Evolutionary conservation across 441 rosid genomes (phyloP).

Genomic region (Pelargonium myrrhifolium): DNA sequence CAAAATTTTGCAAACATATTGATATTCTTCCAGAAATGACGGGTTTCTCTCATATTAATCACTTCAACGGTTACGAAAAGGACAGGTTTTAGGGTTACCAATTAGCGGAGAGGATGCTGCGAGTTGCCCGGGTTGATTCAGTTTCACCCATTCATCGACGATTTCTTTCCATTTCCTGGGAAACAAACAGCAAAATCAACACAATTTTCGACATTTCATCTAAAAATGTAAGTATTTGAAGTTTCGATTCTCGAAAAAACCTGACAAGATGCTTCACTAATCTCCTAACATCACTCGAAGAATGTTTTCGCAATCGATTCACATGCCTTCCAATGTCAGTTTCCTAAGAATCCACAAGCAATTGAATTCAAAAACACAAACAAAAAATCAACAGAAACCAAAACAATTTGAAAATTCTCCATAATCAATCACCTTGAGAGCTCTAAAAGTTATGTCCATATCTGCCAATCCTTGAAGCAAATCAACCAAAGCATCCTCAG

Average conservation of each 20-base stretch:
- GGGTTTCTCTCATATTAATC: too few relatives aligned
- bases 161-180: constrained; percentile 90
- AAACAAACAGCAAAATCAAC: constrained; percentile 12
- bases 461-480: constrained; percentile 86
- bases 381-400: not conserved
- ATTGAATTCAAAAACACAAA: constrained; percentile 1
- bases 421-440: constrained; percentile 51
- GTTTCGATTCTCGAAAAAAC: constrained; percentile 25
- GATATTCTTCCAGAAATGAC: not conserved
- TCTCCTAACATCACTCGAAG: constrained; percentile 64
- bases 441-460: constrained; percentile 87
- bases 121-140: constrained; percentile 66
- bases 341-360: constrained; percentile 36
- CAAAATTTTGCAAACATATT: not conserved
- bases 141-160: constrained; percentile 86
- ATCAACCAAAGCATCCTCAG: constrained; percentile 76
- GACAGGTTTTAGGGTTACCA: constrained; percentile 37
- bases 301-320: constrained; percentile 61
- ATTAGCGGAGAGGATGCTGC: constrained; percentile 56
- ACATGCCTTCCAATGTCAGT: constrained; percentile 90
- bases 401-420: not conserved
- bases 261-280: constrained; percentile 87
- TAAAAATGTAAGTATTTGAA: not conserved
- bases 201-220: not conserved
- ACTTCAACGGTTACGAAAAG: too few relatives aligned